Evolutionary conservation across 345 rosid species (phyloP), one percentile per base, ranked within the genome.

Genomic region (Boechera divaricarpa): DNA sequence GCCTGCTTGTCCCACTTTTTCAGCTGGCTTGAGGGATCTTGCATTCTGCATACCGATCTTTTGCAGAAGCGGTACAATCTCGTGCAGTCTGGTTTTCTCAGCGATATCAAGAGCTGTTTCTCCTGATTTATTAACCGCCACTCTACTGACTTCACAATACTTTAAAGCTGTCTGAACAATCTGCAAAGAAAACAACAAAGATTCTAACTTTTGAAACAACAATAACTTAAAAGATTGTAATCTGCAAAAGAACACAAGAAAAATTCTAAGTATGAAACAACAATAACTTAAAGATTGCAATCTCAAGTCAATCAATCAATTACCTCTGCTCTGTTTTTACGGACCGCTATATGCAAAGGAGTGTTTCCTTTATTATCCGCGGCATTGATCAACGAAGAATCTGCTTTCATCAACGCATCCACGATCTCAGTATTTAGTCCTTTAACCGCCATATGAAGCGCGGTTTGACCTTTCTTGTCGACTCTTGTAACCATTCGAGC

Each of bases 371-470:
- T 91, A 45, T 72, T 73, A 78, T 95, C 99, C 16, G 81, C 88
- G 47, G 84, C 85, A 83, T 95, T 92, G 41, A 88, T 74, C 75
- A 87, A 61, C 6, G 83, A 72, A 77, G 85, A 61, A 77, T 85
- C 87, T 0, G 77, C 82, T 63, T 74, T 58, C 63, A 91, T 47
- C 52, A 95, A 80, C 66, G 73, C 90, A 67, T 81, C 85, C 1
- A 91, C 97, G 3, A 89, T 76, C 63, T 85, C 93, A 41, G 69
- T 63, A 39, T 74, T 85, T 63, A 80, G 92, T 53, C 99, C 97
- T 84, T 95, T 95, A 77, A 83, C 99, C 0, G 99, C 99, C 99
- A 89, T 90, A 63, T 95, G 97, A 53, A 95, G 88, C 28, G 96
- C 87, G 2, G 94, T 90, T 79, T 95, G 98, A 65, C 97, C 90